These are phyloP conservation scores for Aspergillus sclerotioniger DNA, from an alignment of 495 filamentous ascomycete genomes.

Conservation along the genomic window DNA sequence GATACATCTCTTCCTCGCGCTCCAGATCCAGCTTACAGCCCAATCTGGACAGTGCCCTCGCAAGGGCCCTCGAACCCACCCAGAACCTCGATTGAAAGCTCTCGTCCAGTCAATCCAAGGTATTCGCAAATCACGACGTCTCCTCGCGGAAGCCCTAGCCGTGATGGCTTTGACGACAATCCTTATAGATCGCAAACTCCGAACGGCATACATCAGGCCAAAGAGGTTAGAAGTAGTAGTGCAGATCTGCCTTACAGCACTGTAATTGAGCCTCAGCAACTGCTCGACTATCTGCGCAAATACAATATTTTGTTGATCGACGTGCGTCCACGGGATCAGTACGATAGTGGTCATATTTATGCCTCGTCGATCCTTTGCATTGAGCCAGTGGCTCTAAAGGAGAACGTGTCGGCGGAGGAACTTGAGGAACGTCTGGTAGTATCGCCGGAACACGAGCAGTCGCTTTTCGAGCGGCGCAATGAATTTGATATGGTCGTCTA, in stretches of 20 bases:
- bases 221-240: constrained; percentile 39
- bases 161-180: constrained; percentile 35
- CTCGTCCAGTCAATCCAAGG: constrained; percentile 33
- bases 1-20: constrained; percentile 66
- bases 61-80: constrained; percentile 51
- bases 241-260: constrained; percentile 58
- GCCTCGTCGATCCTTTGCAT: constrained; percentile 80
- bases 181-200: constrained; percentile 46
- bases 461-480: constrained; percentile 70
- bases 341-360: constrained; percentile 84
- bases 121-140: constrained; percentile 42
- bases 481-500: constrained; percentile 86
- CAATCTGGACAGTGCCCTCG: constrained; percentile 48
- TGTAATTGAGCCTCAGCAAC: constrained; percentile 60
- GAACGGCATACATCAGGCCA: constrained; percentile 35
- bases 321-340: constrained; percentile 76
- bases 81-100: constrained; percentile 43
- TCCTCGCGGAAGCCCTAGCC: constrained; percentile 37
- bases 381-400: constrained; percentile 74
- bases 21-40: constrained; percentile 85
- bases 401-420: constrained; percentile 81
- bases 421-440: constrained; percentile 79
- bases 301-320: constrained; percentile 78
- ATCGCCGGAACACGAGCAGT: constrained; percentile 70
- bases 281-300: constrained; percentile 62